Conservation (phyloP, 305 asterid genomes). For the Petunia hybrid region DNA sequence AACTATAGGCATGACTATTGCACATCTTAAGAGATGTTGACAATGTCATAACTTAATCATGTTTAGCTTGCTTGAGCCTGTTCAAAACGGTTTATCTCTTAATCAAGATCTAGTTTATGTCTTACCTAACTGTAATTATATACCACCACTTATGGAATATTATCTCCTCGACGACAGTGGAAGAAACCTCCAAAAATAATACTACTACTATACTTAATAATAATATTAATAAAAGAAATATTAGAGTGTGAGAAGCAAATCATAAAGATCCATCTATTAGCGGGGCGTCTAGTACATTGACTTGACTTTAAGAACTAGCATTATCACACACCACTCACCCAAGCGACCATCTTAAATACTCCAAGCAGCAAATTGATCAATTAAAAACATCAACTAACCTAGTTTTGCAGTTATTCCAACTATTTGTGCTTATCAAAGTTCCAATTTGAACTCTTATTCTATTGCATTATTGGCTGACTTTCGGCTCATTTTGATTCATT, state of each 20-base stretch:
- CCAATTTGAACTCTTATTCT: constrained; percentile 7
- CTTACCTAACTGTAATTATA: not conserved
- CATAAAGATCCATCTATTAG: not conserved
- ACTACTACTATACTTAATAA: no score
- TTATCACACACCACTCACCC: not conserved
- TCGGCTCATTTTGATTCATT: not conserved
- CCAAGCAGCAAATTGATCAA: not conserved
- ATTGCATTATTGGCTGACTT: not conserved
- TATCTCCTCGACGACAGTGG: no score
- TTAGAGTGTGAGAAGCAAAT: not conserved
- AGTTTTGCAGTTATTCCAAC: not conserved
- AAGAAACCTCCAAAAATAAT: not conserved
- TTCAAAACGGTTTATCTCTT: no score
- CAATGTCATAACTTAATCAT: no score
- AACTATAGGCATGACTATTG: no score
- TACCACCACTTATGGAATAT: not conserved
- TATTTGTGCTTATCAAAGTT: constrained; percentile 7
- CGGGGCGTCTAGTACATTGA: not conserved
- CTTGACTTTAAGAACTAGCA: not conserved
- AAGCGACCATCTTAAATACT: not conserved
- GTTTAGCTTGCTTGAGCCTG: no score
- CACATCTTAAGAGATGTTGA: no score
- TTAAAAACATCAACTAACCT: not conserved
- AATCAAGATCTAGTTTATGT: no score
- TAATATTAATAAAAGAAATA: no score